Evolutionary conservation across 208 protist species (phyloP), one percentile per base, ranked within the genome.

Genomic region (Phytomonas sp.): DNA sequence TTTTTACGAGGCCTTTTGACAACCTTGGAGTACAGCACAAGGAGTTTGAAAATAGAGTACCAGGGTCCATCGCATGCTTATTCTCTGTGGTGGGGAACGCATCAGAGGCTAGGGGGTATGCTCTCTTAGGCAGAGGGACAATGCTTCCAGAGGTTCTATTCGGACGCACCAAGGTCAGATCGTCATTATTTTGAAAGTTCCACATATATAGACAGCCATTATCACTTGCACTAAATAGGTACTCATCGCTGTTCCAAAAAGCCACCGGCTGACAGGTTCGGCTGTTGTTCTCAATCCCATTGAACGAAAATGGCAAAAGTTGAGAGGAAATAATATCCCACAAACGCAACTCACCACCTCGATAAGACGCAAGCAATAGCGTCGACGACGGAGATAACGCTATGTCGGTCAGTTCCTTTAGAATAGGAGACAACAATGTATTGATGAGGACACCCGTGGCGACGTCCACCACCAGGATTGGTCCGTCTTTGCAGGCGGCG

Each of bases 161-260:
- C 4, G 70, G 12, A 10, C 8, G 30, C 10, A 68, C 32, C 68
- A 63, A 67, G 2, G 60, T 31, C 4, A 74, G 31, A 16, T 64
- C 42, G 14, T 73, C 65, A 14, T 67, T 63, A 14, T 33, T 32
- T 19, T 74, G 71, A 36, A 83, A 67, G 64, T 86, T 82, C 89
- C 89, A 94, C 29, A 92, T 83, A 68, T 84, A 89, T 8, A 94
- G 59, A 30, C 72, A 86, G 30, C 89, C 89, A 64, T 91, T 81
- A 29, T 91, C 84, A 67, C 80, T 80, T 14, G 85, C 83, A 36
- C 82, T 85, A 45, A 83, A 87, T 36, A 94, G 67, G 59, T 88
- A 80, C 33, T 75, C 66, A 75, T 91, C 86, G 60, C 76, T 69
- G 60, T 70, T 71, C 30, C 86, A 84, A 75, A 94, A 94, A 10